Conservation (phyloP, 2,329 filamentous ascomycete species). For the Harringtonia lauricola region DNA sequence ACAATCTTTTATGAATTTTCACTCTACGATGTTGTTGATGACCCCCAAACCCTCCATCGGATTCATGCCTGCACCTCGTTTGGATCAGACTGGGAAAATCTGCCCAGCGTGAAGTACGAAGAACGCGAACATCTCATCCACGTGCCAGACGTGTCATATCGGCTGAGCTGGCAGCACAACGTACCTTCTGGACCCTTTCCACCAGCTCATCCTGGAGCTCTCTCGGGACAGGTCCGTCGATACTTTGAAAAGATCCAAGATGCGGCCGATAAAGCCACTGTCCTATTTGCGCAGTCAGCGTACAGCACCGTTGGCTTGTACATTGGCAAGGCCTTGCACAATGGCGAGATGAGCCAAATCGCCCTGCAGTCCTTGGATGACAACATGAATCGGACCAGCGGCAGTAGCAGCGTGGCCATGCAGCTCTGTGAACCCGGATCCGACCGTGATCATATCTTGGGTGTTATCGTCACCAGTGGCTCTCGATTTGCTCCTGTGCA, state of each 20-base stretch:
- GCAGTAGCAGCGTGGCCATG: conserved; percentile 20
- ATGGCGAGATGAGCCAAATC: conserved; percentile 4
- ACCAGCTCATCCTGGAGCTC: too few species aligned
- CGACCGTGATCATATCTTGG: conserved; percentile 21
- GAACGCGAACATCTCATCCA: too few species aligned
- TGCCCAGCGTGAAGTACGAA: too few species aligned
- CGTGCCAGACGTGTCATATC: too few species aligned
- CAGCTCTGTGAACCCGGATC: conserved; percentile 22
- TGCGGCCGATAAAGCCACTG: conserved; percentile 7
- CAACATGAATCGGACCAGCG: conserved; percentile 13
- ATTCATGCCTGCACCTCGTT: conserved; percentile 10
- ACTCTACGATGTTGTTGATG: conserved; percentile 6
- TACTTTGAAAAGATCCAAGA: not conserved
- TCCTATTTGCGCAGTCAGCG: conserved; percentile 20
- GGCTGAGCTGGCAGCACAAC: too few species aligned
- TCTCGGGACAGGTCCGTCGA: too few species aligned
- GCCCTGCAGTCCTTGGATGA: conserved; percentile 19
- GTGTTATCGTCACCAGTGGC: conserved; percentile 20
- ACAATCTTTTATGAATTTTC: conserved; percentile 7
- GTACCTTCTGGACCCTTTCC: too few species aligned
- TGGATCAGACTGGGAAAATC: too few species aligned
- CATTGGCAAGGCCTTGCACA: conserved; percentile 20
- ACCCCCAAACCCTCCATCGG: conserved; percentile 1
- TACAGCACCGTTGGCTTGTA: conserved; percentile 22
- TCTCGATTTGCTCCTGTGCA: conserved; percentile 20